phyloP scores from a whole-genome alignment of 208 protist species.

The Balamuthia mandrillaris region DNA sequence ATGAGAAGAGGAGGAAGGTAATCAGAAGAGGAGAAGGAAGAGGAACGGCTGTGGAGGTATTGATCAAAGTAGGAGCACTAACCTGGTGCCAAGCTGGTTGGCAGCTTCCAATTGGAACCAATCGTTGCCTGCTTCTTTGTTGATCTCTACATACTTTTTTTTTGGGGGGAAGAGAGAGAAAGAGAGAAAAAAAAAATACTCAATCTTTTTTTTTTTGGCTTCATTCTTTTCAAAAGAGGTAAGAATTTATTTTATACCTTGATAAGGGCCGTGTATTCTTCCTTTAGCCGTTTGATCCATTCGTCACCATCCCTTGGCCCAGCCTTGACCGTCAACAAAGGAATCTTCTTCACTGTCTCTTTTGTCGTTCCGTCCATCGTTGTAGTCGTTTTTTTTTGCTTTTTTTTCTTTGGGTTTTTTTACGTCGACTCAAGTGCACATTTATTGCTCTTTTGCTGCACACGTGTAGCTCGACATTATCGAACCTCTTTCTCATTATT shows the following conservation, averaged over 20 bases:
- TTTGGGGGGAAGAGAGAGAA: no score
- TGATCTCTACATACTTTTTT: constrained; percentile 84
- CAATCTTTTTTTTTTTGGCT: no score
- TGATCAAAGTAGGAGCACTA: neutral
- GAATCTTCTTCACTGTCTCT: constrained; percentile 88
- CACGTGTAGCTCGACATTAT: no score
- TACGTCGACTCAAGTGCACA: no score
- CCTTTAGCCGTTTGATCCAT: constrained; percentile 93
- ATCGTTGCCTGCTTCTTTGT: constrained; percentile 90
- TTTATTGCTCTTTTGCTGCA: no score
- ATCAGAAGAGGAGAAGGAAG: no score
- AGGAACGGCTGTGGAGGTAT: neutral
- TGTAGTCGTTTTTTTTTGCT: neutral
- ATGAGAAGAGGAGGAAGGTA: neutral
- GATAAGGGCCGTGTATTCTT: constrained; percentile 94
- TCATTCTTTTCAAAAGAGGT: neutral
- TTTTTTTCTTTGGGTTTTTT: constrained; percentile 1
- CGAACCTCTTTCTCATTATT: no score
- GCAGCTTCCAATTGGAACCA: constrained; percentile 92
- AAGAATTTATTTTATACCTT: constrained; percentile 50
- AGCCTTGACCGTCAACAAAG: constrained; percentile 87
- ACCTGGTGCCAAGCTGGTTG: constrained; percentile 88
- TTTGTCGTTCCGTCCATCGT: constrained; percentile 75
- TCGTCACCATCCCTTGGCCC: constrained; percentile 89
- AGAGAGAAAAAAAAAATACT: constrained; percentile 36